phyloP scores from a whole-genome alignment of 352 stramenopile species.

The Pythium apleroticum region DNA sequence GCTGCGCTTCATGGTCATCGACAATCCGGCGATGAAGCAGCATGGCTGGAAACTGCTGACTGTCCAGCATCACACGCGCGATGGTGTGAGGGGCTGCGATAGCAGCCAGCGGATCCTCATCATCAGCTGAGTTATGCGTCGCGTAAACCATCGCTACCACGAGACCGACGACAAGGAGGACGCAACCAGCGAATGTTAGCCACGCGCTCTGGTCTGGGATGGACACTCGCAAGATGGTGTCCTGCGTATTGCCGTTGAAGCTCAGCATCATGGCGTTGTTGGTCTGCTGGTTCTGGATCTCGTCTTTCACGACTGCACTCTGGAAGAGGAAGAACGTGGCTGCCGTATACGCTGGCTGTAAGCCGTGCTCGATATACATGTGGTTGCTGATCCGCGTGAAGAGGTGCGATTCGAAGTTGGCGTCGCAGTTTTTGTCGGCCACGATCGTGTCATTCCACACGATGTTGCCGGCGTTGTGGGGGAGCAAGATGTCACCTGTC shows the following conservation, averaged over 20 bases:
- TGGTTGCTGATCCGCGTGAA: constrained; percentile 16
- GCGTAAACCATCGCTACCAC: not conserved
- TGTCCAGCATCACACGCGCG: not conserved
- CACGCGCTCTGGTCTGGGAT: constrained; percentile 13
- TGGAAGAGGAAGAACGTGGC: constrained; percentile 16
- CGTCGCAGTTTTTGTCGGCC: not conserved
- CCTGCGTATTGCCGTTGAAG: constrained; percentile 20
- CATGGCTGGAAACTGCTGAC: not conserved
- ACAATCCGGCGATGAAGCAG: not conserved
- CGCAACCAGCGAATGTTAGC: constrained; percentile 11
- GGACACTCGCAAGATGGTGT: not conserved
- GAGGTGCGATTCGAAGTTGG: not conserved
- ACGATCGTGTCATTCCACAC: not conserved
- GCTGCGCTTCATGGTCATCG: not conserved
- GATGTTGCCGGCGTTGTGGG: constrained; percentile 3
- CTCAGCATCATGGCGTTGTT: not conserved
- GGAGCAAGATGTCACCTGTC: constrained; percentile 7
- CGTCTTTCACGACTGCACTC: constrained; percentile 6
- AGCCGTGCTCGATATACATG: constrained; percentile 16
- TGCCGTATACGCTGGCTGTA: constrained; percentile 18
- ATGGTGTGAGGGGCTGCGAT: not conserved
- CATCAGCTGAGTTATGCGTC: not conserved
- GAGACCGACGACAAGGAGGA: not conserved
- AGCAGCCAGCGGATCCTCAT: not conserved
- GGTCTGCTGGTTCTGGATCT: not conserved